Evolutionary conservation across 2,329 filamentous ascomycete species (phyloP), one percentile per base, ranked within the genome.

Genomic region (Fusarium vanettenii): DNA sequence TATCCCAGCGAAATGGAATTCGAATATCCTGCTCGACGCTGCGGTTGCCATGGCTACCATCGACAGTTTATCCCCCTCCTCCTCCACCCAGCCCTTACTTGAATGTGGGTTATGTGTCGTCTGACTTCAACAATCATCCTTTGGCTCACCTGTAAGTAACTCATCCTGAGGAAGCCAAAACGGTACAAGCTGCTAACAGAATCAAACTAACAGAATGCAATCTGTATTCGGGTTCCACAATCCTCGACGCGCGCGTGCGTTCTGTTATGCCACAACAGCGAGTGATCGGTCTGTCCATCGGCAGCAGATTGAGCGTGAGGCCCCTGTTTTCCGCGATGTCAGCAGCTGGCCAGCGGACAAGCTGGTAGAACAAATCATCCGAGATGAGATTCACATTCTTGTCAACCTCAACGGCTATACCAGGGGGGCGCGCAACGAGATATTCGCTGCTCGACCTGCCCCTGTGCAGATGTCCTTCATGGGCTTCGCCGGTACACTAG

Each of bases 391-490:
- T 60, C 97, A 99, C 80, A 97, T 99, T 48, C 88, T 99, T 22
- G 92, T 99, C 78, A 99, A 99, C 74, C 88, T 99, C n/a, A 99
- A 99, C 79, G 97, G 97, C 13, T 99, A 99, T 82, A 99, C 97
- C 0, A 90, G 97, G 64, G 97, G 97, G 33, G 97, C 97, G n/a
- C 91, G 95, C 27, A 99, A 99, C 78, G 97, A 99, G 81, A 93
- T 99, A 5, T 99, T 99, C 82, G 97, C 97, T 25, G 97, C 97
- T 25, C 91, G 97, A 29, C 95, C 97, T 18, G 95, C 95, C 3
- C 97, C 97, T 0, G 95, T 99, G 50, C 97, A 99, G 76, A 99
- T 99, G 97, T 98, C 97, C 0, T 99, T 99, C 80, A 99, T 99
- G 97, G 97, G 97, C 0, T 99, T 99, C 81, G 97, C 97, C 0